Percentiles rank a stretch among this genome's conserved stretches.
Conservation (phyloP, 2,329 filamentous ascomycete species). For the Colletotrichum orchidophilum region DNA sequence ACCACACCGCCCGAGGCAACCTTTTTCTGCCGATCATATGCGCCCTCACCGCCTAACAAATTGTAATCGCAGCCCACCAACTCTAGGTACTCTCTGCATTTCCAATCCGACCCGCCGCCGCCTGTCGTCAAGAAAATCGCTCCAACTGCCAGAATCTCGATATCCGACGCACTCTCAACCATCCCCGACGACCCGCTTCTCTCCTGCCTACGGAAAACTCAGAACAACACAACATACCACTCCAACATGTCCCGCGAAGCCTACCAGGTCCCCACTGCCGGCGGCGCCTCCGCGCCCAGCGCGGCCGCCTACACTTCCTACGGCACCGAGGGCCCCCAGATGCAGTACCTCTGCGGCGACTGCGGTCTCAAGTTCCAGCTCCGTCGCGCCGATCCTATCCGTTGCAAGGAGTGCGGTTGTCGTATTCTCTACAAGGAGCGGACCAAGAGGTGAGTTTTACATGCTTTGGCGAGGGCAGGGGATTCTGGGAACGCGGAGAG, state of each 20-base stretch:
- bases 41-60: constrained; percentile 30
- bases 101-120: constrained; percentile 8
- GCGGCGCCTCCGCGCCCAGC: constrained; percentile 50
- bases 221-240: neutral
- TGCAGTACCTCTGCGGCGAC: constrained; percentile 83
- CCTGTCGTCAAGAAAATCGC: constrained; percentile 8
- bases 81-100: constrained; percentile 6
- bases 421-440: constrained; percentile 97
- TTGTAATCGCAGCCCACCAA: constrained; percentile 24
- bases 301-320: constrained; percentile 55
- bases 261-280: constrained; percentile 75
- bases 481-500: neutral
- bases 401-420: constrained; percentile 93
- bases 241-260: constrained; percentile 73
- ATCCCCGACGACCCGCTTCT: neutral
- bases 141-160: neutral
- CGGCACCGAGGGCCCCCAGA: constrained; percentile 61
- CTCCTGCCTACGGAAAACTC: neutral
- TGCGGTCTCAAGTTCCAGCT: constrained; percentile 82
- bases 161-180: constrained; percentile 1
- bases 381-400: constrained; percentile 81
- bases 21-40: constrained; percentile 24
- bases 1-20: constrained; percentile 3
- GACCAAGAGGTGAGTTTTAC: constrained; percentile 83
- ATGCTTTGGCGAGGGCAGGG: neutral